These are phyloP conservation scores for Beta corolliflora DNA, from an alignment of 179 eudicot species.

Conservation along the genomic window DNA sequence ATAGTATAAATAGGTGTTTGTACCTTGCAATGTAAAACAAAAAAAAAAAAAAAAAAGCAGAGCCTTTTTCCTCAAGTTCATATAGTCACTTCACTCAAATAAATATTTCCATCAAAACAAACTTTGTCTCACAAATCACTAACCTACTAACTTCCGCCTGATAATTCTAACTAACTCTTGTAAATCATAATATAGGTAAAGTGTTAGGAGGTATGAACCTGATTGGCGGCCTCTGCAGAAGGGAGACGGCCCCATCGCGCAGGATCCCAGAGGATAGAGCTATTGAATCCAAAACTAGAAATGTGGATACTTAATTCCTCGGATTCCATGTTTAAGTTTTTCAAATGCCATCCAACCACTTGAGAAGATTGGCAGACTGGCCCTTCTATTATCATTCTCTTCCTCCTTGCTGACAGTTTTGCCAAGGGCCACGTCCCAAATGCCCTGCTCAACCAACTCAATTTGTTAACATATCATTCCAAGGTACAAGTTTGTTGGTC, in stretches of 20 bases:
- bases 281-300: constrained; percentile 90
- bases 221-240: constrained; percentile 56
- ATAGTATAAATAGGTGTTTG: too few relatives aligned
- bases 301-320: constrained; percentile 51
- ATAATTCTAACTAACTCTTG: too few relatives aligned
- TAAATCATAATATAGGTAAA: too few relatives aligned
- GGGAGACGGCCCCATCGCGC: constrained; percentile 94
- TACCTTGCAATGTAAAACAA: too few relatives aligned
- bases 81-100: too few relatives aligned
- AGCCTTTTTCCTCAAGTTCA: too few relatives aligned
- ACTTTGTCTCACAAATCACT: too few relatives aligned
- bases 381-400: constrained; percentile 72
- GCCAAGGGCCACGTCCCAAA: constrained; percentile 97
- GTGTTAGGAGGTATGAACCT: constrained; percentile 24
- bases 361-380: constrained; percentile 81
- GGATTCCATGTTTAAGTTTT: constrained; percentile 38
- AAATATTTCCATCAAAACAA: too few relatives aligned
- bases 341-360: constrained; percentile 87
- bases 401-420: constrained; percentile 54
- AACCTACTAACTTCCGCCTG: too few relatives aligned
- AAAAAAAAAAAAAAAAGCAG: too few relatives aligned
- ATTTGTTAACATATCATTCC: too few relatives aligned
- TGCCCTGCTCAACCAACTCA: constrained; percentile 49
- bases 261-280: constrained; percentile 98
- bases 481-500: too few relatives aligned